A percentile compares a stretch with the other conserved stretches of the same genome.
Conservation (phyloP, 1,284 basidiomycete species). For the Lignosus rhinocerotis region DNA sequence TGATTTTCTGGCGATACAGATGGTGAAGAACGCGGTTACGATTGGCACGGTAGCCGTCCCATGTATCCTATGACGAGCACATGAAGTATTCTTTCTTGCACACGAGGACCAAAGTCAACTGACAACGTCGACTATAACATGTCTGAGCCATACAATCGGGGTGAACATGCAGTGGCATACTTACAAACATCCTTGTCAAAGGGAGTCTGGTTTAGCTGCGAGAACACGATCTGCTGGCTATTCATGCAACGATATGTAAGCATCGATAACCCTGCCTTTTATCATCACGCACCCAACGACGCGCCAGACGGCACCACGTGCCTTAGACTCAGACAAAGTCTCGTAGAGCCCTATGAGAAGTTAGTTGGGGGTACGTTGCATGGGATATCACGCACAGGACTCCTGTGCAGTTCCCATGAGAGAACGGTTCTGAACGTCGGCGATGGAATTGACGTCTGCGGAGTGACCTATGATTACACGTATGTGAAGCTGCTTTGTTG, state of each 20-base stretch:
- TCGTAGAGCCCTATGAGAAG: constrained; percentile 49
- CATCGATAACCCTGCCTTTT: neutral
- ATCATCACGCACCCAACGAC: constrained; percentile 46
- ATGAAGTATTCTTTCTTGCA: neutral
- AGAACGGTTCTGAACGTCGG: constrained; percentile 48
- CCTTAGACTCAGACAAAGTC: constrained; percentile 48
- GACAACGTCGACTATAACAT: constrained; percentile 26
- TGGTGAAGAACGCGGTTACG: constrained; percentile 58
- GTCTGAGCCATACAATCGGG: neutral
- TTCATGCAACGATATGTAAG: no score
- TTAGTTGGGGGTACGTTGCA: neutral
- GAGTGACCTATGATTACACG: neutral
- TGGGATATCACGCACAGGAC: constrained; percentile 39
- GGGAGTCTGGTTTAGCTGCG: constrained; percentile 42
- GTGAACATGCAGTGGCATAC: constrained; percentile 23
- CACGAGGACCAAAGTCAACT: neutral
- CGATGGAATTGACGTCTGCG: constrained; percentile 43
- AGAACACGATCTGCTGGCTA: constrained; percentile 60
- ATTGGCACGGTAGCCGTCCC: constrained; percentile 68
- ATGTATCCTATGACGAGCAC: constrained; percentile 45
- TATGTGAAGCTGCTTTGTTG: neutral
- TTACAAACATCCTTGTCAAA: constrained; percentile 34
- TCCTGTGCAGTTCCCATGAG: constrained; percentile 63
- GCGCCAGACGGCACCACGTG: constrained; percentile 58
- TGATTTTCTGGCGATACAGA: constrained; percentile 52